phyloP scores from a whole-genome alignment of 2,329 filamentous ascomycete species.

The Moelleriella libera region DNA sequence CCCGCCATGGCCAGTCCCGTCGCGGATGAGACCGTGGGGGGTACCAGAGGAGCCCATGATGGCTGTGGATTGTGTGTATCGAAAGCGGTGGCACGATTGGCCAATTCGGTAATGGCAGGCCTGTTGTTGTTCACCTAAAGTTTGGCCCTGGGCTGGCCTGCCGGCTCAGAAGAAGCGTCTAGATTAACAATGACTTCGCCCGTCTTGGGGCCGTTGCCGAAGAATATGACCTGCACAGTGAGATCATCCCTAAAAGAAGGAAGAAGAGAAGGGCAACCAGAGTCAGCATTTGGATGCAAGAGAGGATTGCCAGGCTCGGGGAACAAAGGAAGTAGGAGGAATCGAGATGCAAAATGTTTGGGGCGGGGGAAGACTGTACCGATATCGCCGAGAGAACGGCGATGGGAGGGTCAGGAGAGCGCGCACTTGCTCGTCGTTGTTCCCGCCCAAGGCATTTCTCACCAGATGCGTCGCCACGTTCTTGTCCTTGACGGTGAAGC shows the following conservation, averaged over 20 bases:
- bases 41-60: too few relatives aligned
- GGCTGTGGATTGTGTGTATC: too few relatives aligned
- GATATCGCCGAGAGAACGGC: slow-evolving; percentile 81
- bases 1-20: slow-evolving; percentile 16
- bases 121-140: slow-evolving; percentile 13
- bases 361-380: slow-evolving; percentile 33
- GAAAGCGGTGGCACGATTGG: neutral
- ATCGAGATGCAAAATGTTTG: neutral
- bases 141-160: slow-evolving; percentile 21
- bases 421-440: slow-evolving; percentile 85
- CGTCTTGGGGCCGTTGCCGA: slow-evolving; percentile 65
- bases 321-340: too few relatives aligned
- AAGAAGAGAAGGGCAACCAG: neutral
- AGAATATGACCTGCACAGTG: slow-evolving; percentile 97
- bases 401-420: slow-evolving; percentile 82
- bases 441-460: slow-evolving; percentile 85
- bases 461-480: slow-evolving; percentile 94
- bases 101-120: neutral
- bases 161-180: slow-evolving; percentile 57
- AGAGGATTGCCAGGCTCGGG: too few relatives aligned
- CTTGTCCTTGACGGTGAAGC: slow-evolving; percentile 91
- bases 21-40: neutral
- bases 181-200: slow-evolving; percentile 73
- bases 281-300: neutral
- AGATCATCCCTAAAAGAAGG: slow-evolving; percentile 59